These are phyloP conservation scores for Colletotrichum incanum DNA, from an alignment of 2,329 filamentous ascomycete genomes.

Conservation along the genomic window DNA sequence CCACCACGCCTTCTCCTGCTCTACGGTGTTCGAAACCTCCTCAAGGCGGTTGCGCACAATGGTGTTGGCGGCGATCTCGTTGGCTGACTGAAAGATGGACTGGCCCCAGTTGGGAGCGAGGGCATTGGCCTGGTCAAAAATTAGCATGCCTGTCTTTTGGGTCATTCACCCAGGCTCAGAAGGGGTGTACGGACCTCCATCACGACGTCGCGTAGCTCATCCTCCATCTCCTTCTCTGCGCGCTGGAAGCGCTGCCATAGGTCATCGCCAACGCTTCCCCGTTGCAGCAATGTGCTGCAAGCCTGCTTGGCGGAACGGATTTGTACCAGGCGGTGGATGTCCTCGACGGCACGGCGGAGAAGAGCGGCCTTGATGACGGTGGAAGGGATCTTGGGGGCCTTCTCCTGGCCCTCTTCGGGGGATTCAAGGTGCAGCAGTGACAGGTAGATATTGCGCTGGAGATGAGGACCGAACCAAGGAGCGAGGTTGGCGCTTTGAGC, in stretches of 20 bases:
- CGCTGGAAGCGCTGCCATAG: conserved; percentile 92
- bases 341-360: conserved; percentile 89
- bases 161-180: background rate
- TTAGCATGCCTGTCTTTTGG: conserved; percentile 6
- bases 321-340: conserved; percentile 92
- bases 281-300: conserved; percentile 84
- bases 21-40: conserved; percentile 80
- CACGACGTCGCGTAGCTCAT: conserved; percentile 94
- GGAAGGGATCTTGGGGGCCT: conserved; percentile 81
- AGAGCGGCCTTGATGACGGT: conserved; percentile 90
- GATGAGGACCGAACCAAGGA: conserved; percentile 93
- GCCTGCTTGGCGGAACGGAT: conserved; percentile 92
- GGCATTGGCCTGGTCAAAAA: conserved; percentile 82
- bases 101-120: conserved; percentile 92
- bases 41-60: conserved; percentile 81
- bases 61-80: conserved; percentile 92
- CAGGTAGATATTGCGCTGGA: conserved; percentile 95
- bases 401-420: conserved; percentile 74
- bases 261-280: conserved; percentile 95
- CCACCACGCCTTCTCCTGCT: conserved; percentile 92
- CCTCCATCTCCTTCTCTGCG: conserved; percentile 98
- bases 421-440: conserved; percentile 87
- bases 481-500: conserved; percentile 87
- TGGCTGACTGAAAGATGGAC: conserved; percentile 96
- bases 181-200: conserved; percentile 76